Evolutionary conservation across 305 asterid species (phyloP).

Genomic region (Solanum hybrid): DNA sequence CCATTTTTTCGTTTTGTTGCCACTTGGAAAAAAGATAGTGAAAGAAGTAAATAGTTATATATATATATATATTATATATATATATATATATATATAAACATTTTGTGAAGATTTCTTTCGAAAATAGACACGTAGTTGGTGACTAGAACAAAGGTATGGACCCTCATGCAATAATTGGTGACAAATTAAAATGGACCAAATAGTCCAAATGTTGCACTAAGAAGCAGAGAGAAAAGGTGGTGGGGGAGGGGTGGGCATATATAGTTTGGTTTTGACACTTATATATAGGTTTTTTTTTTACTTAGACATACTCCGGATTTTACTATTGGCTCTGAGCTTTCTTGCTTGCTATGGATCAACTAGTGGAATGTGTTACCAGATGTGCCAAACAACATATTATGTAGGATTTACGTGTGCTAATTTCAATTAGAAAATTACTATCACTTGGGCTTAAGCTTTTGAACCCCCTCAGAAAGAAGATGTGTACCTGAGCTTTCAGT

Average conservation of each 20-base stretch:
- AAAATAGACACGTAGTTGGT: neutral
- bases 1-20: neutral
- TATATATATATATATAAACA: neutral
- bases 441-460: neutral
- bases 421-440: neutral
- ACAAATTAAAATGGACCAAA: neutral
- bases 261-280: neutral
- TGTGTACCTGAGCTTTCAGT: neutral
- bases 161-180: neutral
- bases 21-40: neutral
- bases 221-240: neutral
- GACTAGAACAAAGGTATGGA: neutral
- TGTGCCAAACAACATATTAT: neutral
- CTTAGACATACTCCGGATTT: neutral
- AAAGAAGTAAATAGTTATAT: neutral
- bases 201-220: neutral
- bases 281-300: neutral
- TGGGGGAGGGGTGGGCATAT: neutral
- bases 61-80: neutral
- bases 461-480: too few relatives aligned
- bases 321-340: neutral
- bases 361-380: neutral
- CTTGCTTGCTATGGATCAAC: neutral
- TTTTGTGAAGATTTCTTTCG: neutral
- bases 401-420: neutral